Evolutionary conservation across 345 rosid species (phyloP), one percentile per base, ranked within the genome.

Genomic region (Lumnitzera racemosa): DNA sequence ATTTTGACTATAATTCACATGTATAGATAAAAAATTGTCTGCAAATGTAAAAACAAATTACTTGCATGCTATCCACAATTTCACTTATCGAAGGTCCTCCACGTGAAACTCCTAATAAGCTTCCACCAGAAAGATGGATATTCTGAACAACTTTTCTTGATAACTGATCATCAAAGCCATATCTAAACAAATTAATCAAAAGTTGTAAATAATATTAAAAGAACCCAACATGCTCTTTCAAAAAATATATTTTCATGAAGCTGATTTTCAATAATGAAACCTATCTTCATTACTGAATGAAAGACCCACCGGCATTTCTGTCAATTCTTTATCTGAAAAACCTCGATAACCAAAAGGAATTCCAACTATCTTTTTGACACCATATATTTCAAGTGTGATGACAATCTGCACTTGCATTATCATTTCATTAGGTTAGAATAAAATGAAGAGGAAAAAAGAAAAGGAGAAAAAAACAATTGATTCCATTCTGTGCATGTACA

Each of bases 111-210:
- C 99, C 99, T 55, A 90, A 75, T 76, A 90, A 79, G 78, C 97
- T 95, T 82, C 97, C 99, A 67, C 97, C 97, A 61, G 97, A 95
- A 25, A 95, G 89, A 81, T 95, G 99, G 62, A 95, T 69, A 60
- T 95, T 95, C 61, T 90, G 99, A 68, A 95, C 97, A 29, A 95
- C 99, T 77, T 83, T 90, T 70, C 96, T 79, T 3, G 92, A 94
- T 59, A 94, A 79, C 99, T 94, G 63, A 79, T 62, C 55, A 72
- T 61, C 41, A 65, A 67, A 67, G 31, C 51, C 64, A 57, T 55
- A 52, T 31, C 24, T 5, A 58, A 64, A 56, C 47, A 53, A 55
- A 65, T 49, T 58, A 49, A 60, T 57, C 48, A 29, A 25, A 52
- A 67, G 55, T 14, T 59, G 23, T 23, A 16, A 47, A 60, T 4